A percentile compares a stretch with the other conserved stretches of the same genome.
These are phyloP conservation scores for Fusarium foetens DNA, from an alignment of 2,329 filamentous ascomycete genomes.

Conservation along the genomic window DNA sequence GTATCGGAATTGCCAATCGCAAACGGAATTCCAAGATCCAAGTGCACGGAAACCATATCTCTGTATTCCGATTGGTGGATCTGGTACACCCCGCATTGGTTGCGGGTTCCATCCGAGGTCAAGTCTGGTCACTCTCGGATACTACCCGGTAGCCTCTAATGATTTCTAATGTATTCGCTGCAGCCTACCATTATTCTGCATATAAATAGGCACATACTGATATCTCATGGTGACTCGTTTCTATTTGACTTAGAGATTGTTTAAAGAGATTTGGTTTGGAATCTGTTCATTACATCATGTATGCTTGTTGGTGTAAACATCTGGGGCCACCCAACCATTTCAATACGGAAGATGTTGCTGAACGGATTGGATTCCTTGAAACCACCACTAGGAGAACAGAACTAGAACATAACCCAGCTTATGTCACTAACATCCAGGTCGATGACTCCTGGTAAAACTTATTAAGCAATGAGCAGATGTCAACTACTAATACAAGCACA, in stretches of 20 bases:
- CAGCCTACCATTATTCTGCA: accelerated
- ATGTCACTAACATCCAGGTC: accelerated
- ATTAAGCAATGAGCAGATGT: background rate
- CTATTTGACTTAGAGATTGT: accelerated
- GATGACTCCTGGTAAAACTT: accelerated
- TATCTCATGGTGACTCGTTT: accelerated
- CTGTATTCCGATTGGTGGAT: background rate
- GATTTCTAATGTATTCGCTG: accelerated
- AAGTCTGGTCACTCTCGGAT: background rate
- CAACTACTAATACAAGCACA: accelerated
- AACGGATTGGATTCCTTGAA: too few relatives aligned
- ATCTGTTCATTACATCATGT: accelerated
- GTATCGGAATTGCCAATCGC: background rate
- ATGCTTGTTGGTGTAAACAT: too few relatives aligned
- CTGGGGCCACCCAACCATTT: too few relatives aligned
- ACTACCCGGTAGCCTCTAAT: background rate
- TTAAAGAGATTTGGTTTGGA: accelerated
- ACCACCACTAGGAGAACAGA: too few relatives aligned
- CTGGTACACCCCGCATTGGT: background rate
- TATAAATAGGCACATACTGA: background rate
- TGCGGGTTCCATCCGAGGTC: background rate
- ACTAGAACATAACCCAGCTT: accelerated
- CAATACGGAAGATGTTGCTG: accelerated
- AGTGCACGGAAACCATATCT: background rate
- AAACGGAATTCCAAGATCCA: background rate